Evolutionary conservation across 1,139 yeast genomes (phyloP).

Genomic region (Eremothecium cymbalariae): DNA sequence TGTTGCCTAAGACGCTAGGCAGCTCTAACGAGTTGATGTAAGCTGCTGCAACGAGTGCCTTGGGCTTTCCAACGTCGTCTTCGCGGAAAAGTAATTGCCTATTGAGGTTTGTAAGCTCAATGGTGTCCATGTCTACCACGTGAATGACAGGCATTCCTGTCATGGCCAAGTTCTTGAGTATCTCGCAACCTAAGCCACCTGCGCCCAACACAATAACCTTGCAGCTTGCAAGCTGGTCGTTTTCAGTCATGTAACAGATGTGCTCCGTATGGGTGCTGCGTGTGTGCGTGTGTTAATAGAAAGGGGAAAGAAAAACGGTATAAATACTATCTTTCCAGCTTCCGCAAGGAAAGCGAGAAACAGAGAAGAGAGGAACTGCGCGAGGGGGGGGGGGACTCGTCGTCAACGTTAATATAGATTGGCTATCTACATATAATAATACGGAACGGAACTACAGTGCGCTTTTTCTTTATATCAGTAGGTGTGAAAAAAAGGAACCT

Average conservation of each 20-base stretch:
- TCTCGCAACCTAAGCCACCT: conserved; percentile 94
- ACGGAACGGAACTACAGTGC: too few species aligned
- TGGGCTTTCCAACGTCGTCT: conserved; percentile 68
- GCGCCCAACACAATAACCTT: conserved; percentile 66
- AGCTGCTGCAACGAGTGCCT: conserved; percentile 71
- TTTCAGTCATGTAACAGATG: background rate
- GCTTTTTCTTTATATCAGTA: too few species aligned
- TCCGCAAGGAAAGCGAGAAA: too few species aligned
- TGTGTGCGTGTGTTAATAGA: too few species aligned
- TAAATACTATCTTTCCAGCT: background rate
- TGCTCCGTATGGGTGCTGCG: background rate
- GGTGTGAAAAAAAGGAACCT: too few species aligned
- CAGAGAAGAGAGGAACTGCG: too few species aligned
- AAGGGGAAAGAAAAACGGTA: background rate
- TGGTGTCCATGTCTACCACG: conserved; percentile 91
- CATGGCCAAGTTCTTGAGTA: conserved; percentile 72
- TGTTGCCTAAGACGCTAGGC: conserved; percentile 35
- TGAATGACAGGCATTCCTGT: conserved; percentile 69
- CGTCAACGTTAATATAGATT: too few species aligned
- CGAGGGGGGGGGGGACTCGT: too few species aligned
- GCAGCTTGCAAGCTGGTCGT: conserved; percentile 2
- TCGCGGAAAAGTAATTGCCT: conserved; percentile 79
- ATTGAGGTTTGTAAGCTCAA: conserved; percentile 81
- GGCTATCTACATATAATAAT: too few species aligned
- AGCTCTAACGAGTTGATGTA: conserved; percentile 37